Conservation (phyloP, 192 early-diverging fungal genomes). For the Coemansia sp. region DNA sequence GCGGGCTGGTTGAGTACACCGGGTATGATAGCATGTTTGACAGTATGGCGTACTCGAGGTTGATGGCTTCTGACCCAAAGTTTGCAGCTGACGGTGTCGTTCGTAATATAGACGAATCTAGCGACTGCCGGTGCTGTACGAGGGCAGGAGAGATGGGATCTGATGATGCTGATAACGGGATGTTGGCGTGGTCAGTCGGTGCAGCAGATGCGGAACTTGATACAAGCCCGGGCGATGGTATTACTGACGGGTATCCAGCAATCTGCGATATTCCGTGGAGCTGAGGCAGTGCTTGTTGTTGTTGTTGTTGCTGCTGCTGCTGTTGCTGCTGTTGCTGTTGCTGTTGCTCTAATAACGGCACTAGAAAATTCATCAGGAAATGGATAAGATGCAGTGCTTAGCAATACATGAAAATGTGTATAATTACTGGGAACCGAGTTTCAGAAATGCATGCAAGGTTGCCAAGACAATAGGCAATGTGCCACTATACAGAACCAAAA, state of each 20-base stretch:
- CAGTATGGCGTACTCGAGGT: conserved; percentile 86
- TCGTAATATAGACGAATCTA: conserved; percentile 16
- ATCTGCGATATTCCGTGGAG: conserved; percentile 28
- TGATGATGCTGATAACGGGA: conserved; percentile 1
- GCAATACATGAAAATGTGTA: neutral
- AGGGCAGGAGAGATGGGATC: neutral
- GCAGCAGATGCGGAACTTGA: conserved; percentile 3
- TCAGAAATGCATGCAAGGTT: neutral
- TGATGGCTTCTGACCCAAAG: conserved; percentile 88
- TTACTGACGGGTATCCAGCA: conserved; percentile 16
- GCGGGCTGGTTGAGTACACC: conserved; percentile 41
- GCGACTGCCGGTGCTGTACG: neutral
- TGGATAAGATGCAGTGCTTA: neutral
- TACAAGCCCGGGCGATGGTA: conserved; percentile 7
- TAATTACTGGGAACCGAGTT: neutral
- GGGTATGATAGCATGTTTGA: conserved; percentile 83
- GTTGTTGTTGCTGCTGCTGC: conserved; percentile 6
- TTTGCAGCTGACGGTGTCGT: conserved; percentile 23
- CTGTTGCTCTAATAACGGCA: conserved; percentile 26
- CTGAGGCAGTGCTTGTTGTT: conserved; percentile 5
- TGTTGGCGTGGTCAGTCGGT: neutral
- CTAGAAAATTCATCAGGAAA: conserved; percentile 33
- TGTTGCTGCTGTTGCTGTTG: conserved; percentile 21
- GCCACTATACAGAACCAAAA: neutral
- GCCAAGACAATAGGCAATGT: neutral